Conservation (phyloP, 176 grass and related monocot genomes). For the Miscanthus lutarioriparius region DNA sequence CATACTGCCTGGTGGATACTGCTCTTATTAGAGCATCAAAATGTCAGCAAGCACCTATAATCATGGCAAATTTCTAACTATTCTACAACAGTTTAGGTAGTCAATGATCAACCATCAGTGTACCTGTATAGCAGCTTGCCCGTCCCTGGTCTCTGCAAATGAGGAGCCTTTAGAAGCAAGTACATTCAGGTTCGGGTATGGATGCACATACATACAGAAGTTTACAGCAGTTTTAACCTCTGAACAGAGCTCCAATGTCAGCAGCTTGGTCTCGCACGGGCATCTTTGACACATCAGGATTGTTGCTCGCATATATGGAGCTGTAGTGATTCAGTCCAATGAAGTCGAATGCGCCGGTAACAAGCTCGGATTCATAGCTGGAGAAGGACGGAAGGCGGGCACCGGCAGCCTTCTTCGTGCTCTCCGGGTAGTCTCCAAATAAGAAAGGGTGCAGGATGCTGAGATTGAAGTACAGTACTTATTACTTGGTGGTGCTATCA, state of each 20-base stretch:
- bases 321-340: slow-evolving; percentile 63
- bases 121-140: background rate
- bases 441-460: slow-evolving; percentile 56
- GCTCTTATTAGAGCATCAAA: slow-evolving; percentile 17
- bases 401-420: slow-evolving; percentile 52
- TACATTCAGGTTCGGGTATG: background rate
- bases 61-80: background rate
- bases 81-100: slow-evolving; percentile 1
- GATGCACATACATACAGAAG: background rate
- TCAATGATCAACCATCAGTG: background rate
- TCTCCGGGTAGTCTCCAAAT: slow-evolving; percentile 54
- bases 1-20: background rate
- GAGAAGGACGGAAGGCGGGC: slow-evolving; percentile 51
- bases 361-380: slow-evolving; percentile 37
- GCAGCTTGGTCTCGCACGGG: slow-evolving; percentile 32
- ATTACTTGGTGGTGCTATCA: background rate
- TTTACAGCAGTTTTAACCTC: slow-evolving; percentile 9
- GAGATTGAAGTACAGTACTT: background rate
- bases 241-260: slow-evolving; percentile 12
- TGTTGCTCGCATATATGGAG: slow-evolving; percentile 45
- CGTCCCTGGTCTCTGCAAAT: background rate
- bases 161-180: background rate
- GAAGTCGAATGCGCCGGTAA: slow-evolving; percentile 55
- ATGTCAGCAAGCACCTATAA: background rate
- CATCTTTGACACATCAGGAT: slow-evolving; percentile 8